Base-by-base conservation (phyloP, 2,329 filamentous ascomycete species). In the Periconia sp. region DNA sequence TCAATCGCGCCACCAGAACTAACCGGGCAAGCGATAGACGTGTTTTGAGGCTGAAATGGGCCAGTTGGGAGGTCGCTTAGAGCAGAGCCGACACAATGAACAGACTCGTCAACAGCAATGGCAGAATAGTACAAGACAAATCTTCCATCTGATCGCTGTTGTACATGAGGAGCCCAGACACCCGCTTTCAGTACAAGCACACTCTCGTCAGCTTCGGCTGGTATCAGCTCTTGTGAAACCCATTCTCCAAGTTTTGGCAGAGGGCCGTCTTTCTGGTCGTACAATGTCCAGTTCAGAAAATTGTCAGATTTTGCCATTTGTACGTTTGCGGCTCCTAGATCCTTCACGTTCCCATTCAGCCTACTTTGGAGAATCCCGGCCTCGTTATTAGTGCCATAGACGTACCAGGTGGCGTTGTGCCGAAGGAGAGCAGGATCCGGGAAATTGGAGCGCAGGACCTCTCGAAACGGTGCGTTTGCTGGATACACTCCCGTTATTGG, bases 91-190 rank as follows among this genome's bases (percentile, higher is more conserved):
- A 87, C 69, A 68, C 83, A 87, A 64, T 86, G 82, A 5, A 39
- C 19, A 32, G 72, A 66, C 2, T 67, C 54, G 30, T 59, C 58
- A 9, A 69, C 72, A 33, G 73, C 69, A 51, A 76, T 67, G 16
- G 76, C 82, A 3, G 77, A 74, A 63, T 82, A 85, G 70, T 85
- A 85, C 70, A 86, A 76, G 26, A 84, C 75, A 58, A 81, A 85
- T 19, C 66, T 73, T n/a, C 78, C 79, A 40, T 73, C 63, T 25
- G 48, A 44, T 23, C 50, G 36, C 46, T 57, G 45, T 11, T 43
- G 57, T 22, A 68, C 58, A 29, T 68, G 64, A 1, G 68, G 69
- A 5, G 67, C 69, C 69, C 69, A 72, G 10, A 70, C 51, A 21
- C 53, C 43, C 3, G 56, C 51, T 17, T 25, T 21, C 10, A 22